phyloP scores from a whole-genome alignment of 2,329 filamentous ascomycete species.

The Aciculosporium take region DNA sequence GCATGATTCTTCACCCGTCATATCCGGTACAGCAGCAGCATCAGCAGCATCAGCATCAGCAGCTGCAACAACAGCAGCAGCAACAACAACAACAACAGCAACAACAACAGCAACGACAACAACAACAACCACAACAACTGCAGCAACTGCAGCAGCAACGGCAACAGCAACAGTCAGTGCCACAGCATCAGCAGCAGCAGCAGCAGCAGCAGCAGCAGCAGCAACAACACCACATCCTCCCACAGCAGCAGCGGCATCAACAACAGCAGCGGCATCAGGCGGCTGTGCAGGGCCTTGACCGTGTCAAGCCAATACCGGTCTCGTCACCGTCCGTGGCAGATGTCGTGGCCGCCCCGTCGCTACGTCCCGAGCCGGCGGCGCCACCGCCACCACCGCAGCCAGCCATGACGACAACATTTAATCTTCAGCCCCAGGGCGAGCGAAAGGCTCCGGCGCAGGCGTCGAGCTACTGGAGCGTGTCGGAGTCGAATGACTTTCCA shows the following conservation, averaged over 20 bases:
- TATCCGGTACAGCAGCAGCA: constrained; percentile 13
- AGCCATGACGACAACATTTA: constrained; percentile 36
- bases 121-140: background rate
- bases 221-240: background rate
- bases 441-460: constrained; percentile 43
- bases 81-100: constrained; percentile 5
- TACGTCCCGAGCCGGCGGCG: constrained; percentile 38
- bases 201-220: background rate
- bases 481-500: constrained; percentile 65
- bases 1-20: constrained; percentile 27
- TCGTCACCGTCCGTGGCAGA: constrained; percentile 29
- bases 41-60: background rate
- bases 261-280: constrained; percentile 8
- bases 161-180: constrained; percentile 3
- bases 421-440: constrained; percentile 33
- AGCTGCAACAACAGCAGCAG: background rate
- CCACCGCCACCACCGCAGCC: constrained; percentile 32
- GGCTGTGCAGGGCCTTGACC: constrained; percentile 18
- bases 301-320: constrained; percentile 19
- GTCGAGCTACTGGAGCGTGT: constrained; percentile 80
- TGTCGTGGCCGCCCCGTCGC: constrained; percentile 41
- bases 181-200: background rate
- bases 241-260: constrained; percentile 8
- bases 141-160: constrained; percentile 21
- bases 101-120: background rate